Percentiles rank a stretch among this genome's conserved stretches.
Evolutionary conservation across 257 asterid genomes (phyloP).

Genomic region (Cruciata laevipes): DNA sequence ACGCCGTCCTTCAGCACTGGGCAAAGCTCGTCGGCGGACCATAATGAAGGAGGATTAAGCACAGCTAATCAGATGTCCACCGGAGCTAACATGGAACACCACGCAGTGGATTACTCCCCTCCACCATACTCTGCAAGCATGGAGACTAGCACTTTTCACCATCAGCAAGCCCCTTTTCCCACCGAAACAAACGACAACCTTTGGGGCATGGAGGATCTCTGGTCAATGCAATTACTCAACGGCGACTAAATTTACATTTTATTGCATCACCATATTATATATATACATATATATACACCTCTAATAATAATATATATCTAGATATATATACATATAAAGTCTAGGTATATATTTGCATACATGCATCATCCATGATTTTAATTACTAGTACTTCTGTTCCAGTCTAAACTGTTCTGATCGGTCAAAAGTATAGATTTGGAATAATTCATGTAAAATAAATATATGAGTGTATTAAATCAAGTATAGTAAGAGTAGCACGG

Average conservation of each 20-base stretch:
- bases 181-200: slow-evolving; percentile 50
- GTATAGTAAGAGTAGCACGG: background rate
- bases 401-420: background rate
- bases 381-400: background rate
- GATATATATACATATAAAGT: background rate
- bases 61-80: slow-evolving; percentile 45
- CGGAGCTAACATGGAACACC: slow-evolving; percentile 17
- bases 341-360: background rate
- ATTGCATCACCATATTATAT: background rate
- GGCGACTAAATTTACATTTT: slow-evolving; percentile 30
- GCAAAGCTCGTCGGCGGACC: slow-evolving; percentile 21
- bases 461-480: background rate
- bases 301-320: background rate
- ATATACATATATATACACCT: background rate
- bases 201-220: slow-evolving; percentile 91
- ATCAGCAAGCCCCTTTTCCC: slow-evolving; percentile 27
- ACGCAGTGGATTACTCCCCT: slow-evolving; percentile 58
- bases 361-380: background rate
- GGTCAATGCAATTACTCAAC: slow-evolving; percentile 77
- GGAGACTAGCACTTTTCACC: slow-evolving; percentile 32
- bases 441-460: too few species aligned
- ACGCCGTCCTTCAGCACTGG: slow-evolving; percentile 18
- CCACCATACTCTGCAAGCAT: slow-evolving; percentile 37
- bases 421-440: background rate
- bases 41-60: slow-evolving; percentile 37